Conservation (phyloP, 2,329 filamentous ascomycete species). For the Tolypocladium guangdongense region DNA sequence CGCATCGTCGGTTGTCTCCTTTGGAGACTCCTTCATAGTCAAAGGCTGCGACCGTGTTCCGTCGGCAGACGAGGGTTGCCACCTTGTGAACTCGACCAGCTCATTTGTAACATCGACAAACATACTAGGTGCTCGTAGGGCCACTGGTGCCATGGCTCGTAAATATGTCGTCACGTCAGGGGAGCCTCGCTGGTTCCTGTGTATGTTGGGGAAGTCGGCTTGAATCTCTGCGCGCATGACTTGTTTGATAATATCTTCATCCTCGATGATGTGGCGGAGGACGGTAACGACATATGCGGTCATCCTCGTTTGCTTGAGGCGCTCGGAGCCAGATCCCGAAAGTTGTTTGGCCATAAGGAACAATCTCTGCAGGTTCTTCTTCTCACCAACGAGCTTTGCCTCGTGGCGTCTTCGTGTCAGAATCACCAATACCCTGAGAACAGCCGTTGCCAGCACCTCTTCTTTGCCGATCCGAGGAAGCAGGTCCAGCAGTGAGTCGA, state of each 20-base stretch:
- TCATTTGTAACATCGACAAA: conserved; percentile 87
- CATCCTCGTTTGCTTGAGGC: conserved; percentile 47
- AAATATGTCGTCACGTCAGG: conserved; percentile 65
- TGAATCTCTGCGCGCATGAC: conserved; percentile 87
- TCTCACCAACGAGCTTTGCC: conserved; percentile 70
- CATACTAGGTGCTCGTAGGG: conserved; percentile 68
- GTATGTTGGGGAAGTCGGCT: conserved; percentile 54
- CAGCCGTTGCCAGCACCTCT: conserved; percentile 69
- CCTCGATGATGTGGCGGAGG: conserved; percentile 85
- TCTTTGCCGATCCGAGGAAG: conserved; percentile 83
- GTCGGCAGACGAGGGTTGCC: conserved; percentile 28
- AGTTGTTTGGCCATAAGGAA: conserved; percentile 96
- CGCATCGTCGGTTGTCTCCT: conserved; percentile 7
- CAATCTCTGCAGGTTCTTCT: conserved; percentile 76
- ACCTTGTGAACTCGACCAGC: conserved; percentile 63
- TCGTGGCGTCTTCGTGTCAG: conserved; percentile 70
- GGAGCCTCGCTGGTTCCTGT: conserved; percentile 36
- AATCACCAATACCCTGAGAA: conserved; percentile 75
- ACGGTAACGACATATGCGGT: conserved; percentile 67
- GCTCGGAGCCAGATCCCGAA: conserved; percentile 64
- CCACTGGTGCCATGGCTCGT: conserved; percentile 66
- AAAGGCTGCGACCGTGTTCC: conserved; percentile 23
- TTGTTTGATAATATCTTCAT: conserved; percentile 81
- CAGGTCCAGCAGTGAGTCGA: conserved; percentile 70
- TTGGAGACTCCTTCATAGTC: conserved; percentile 28